These are phyloP conservation scores for Lablab purpureus DNA, from an alignment of 306 rosid species.

Conservation along the genomic window DNA sequence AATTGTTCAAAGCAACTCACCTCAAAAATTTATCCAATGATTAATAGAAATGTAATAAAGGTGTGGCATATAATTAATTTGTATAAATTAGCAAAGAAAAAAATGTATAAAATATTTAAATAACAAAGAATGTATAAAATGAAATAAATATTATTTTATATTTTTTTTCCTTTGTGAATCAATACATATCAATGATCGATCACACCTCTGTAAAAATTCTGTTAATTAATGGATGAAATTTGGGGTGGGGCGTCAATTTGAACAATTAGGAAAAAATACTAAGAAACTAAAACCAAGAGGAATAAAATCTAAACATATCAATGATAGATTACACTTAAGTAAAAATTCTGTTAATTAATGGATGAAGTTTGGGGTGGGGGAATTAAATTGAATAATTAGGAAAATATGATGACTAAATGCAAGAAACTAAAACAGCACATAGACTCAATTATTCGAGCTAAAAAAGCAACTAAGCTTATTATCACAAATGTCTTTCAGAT, in stretches of 20 bases:
- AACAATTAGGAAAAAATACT: background rate
- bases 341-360: background rate
- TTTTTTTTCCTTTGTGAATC: background rate
- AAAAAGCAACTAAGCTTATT: background rate
- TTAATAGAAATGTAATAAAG: background rate
- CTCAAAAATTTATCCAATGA: background rate
- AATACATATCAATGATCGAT: background rate
- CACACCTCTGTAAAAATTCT: background rate
- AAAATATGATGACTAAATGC: background rate
- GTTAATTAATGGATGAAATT: background rate
- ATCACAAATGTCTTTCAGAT: conserved; percentile 25
- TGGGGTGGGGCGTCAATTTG: background rate
- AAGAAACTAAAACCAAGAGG: background rate
- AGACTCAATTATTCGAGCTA: background rate
- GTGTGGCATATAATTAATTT: background rate
- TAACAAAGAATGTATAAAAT: background rate
- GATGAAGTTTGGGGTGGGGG: background rate
- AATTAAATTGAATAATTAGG: background rate
- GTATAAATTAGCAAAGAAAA: background rate
- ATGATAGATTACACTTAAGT: background rate
- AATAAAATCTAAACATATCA: background rate
- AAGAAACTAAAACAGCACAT: background rate
- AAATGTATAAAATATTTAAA: background rate
- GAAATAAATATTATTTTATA: background rate
- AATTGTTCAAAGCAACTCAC: background rate